phyloP scores from a whole-genome alignment of 2,329 filamentous ascomycete species.

The Aspergillus intermedius region DNA sequence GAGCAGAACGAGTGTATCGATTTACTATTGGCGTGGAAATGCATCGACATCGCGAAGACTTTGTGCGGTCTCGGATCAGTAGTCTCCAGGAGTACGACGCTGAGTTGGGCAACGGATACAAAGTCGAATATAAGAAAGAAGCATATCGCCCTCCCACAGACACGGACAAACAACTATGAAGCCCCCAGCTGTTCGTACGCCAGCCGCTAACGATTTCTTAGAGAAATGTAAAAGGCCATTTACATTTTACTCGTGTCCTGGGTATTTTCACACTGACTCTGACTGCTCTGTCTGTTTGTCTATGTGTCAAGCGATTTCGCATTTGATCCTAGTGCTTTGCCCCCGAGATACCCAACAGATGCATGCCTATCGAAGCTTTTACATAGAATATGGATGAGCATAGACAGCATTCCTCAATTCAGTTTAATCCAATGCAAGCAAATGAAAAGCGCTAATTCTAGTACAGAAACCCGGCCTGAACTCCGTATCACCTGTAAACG shows the following conservation, averaged over 20 bases:
- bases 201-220: no score
- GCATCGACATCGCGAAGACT: not conserved
- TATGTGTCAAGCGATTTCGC: not conserved
- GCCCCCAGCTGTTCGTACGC: no score
- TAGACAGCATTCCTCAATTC: no score
- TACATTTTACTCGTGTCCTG: not conserved
- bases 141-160: not conserved
- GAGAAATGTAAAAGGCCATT: not conserved
- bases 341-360: not conserved
- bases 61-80: not conserved
- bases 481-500: no score
- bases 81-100: not conserved
- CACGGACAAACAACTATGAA: no score
- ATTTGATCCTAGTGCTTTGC: not conserved
- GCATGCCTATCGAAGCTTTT: not conserved
- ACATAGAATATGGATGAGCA: no score
- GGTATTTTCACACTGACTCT: not conserved
- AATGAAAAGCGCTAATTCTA: no score
- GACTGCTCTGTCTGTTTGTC: not conserved
- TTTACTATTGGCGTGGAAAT: not conserved
- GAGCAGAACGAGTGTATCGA: no score
- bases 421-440: no score
- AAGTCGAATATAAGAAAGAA: not conserved
- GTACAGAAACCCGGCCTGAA: no score
- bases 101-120: not conserved